Evolutionary conservation across 306 rosid species (phyloP).

Genomic region (Alnus glutinosa): DNA sequence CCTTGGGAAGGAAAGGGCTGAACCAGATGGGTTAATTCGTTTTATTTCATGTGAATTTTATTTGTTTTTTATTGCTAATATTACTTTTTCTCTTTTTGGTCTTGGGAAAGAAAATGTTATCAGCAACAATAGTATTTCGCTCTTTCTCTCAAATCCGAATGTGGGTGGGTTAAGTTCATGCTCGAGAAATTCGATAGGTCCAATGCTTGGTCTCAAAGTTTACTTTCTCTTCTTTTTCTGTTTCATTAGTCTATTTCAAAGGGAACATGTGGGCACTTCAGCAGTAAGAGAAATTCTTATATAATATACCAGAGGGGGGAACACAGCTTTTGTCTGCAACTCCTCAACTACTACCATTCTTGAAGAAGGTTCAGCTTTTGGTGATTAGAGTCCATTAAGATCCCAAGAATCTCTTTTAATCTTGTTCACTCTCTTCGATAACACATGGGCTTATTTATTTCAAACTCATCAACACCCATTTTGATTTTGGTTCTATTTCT

Average conservation of each 20-base stretch:
- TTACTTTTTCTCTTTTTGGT: not conserved
- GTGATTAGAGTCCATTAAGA: constrained; percentile 34
- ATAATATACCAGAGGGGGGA: constrained; percentile 34
- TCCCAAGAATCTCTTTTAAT: constrained; percentile 42
- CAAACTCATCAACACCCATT: not conserved
- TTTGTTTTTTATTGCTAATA: not conserved
- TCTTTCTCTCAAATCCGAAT: constrained; percentile 15
- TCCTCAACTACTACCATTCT: constrained; percentile 35
- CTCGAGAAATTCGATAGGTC: constrained; percentile 37
- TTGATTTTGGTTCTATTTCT: not conserved
- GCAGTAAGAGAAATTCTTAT: constrained; percentile 26
- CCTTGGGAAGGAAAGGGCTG: constrained; percentile 41
- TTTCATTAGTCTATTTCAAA: constrained; percentile 36
- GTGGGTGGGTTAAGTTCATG: constrained; percentile 30
- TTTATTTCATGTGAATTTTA: not conserved
- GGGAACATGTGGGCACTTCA: constrained; percentile 56
- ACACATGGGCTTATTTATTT: not conserved
- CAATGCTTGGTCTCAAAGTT: constrained; percentile 35
- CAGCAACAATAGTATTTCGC: constrained; percentile 17
- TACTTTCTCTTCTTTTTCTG: constrained; percentile 7
- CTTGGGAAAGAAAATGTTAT: constrained; percentile 16
- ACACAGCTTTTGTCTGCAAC: constrained; percentile 41
- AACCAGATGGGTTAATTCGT: not conserved
- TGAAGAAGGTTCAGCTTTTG: constrained; percentile 32
- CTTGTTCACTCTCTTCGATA: constrained; percentile 3